Conservation (phyloP, 2,329 filamentous ascomycete species). For the Fusarium duplospermum region DNA sequence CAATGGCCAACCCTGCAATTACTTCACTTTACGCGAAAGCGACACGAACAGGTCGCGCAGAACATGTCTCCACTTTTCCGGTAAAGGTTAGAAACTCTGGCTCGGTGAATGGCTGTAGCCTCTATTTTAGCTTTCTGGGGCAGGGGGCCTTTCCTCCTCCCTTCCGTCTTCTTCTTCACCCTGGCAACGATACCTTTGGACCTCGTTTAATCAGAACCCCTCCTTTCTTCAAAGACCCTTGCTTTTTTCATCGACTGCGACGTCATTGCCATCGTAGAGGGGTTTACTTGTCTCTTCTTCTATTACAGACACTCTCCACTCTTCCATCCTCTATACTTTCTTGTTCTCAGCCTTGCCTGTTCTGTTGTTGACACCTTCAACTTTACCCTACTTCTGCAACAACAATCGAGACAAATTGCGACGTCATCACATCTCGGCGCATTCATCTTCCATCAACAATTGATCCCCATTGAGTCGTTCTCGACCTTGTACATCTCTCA, state of each 20-base stretch:
- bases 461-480: background rate
- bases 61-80: conserved; percentile 4
- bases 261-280: conserved; percentile 24
- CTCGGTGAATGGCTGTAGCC: conserved; percentile 22
- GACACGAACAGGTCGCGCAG: conserved; percentile 41
- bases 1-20: conserved; percentile 13
- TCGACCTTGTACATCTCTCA: conserved; percentile 13
- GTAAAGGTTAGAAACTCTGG: conserved; percentile 13
- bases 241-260: conserved; percentile 19
- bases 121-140: conserved; percentile 11
- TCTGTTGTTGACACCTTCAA: conserved; percentile 1
- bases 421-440: conserved; percentile 12
- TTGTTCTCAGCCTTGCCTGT: background rate
- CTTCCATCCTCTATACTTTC: conserved; percentile 5
- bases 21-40: conserved; percentile 47
- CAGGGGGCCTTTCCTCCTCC: background rate
- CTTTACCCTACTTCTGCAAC: background rate
- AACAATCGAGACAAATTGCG: background rate
- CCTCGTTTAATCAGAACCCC: conserved; percentile 21
- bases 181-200: conserved; percentile 25
- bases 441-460: conserved; percentile 3
- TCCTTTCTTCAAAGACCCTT: conserved; percentile 28
- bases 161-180: conserved; percentile 21
- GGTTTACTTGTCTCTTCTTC: conserved; percentile 1
- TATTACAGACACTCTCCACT: conserved; percentile 34